Evolutionary conservation across 257 asterid genomes (phyloP).

Genomic region (Solanum pimpinellifolium): DNA sequence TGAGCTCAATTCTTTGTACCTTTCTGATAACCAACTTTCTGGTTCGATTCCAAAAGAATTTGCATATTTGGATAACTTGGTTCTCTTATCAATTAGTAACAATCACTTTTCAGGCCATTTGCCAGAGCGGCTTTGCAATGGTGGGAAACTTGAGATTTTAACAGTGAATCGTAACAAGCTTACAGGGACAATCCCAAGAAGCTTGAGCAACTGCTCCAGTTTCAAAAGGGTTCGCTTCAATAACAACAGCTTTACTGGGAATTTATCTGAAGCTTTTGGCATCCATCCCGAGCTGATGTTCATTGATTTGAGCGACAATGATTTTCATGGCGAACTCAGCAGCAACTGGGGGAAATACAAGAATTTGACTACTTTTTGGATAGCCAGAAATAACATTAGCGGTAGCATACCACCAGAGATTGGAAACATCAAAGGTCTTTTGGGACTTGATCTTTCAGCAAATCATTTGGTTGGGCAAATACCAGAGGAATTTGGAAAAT

Average conservation of each 20-base stretch:
- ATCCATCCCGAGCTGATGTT: neutral
- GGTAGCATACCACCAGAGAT: neutral
- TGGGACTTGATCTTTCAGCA: neutral
- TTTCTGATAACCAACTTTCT: neutral
- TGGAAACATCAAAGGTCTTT: neutral
- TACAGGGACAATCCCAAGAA: neutral
- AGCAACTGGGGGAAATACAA: neutral
- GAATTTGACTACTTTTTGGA: neutral
- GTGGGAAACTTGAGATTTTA: neutral
- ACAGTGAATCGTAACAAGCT: neutral
- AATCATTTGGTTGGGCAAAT: neutral
- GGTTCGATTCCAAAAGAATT: neutral
- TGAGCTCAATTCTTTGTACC: too few species aligned
- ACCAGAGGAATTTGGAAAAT: neutral
- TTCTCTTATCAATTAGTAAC: rapidly evolving
- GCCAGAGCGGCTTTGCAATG: neutral
- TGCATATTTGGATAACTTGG: neutral
- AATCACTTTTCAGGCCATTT: neutral
- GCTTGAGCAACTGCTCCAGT: neutral
- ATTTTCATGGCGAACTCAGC: neutral
- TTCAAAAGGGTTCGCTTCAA: neutral
- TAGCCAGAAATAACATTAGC: neutral
- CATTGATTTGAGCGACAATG: neutral
- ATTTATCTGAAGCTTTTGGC: neutral
- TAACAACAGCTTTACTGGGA: neutral